These are phyloP conservation scores for Penicillium sp. DNA, from an alignment of 2,329 filamentous ascomycete genomes.

Conservation along the genomic window DNA sequence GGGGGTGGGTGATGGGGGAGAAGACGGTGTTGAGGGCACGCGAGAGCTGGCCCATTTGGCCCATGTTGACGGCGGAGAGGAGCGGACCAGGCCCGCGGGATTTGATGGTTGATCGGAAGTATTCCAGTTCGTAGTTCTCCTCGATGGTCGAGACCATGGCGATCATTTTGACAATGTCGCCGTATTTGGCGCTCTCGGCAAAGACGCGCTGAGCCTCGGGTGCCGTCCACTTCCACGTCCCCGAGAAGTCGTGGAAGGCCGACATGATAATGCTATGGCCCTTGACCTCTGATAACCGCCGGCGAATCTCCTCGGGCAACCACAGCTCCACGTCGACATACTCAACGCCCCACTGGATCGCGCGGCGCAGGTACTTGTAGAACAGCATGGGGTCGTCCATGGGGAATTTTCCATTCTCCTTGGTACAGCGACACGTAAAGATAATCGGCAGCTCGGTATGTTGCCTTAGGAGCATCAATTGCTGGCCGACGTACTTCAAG, in stretches of 20 bases:
- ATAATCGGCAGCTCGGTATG: constrained; percentile 87
- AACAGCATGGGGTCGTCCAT: constrained; percentile 77
- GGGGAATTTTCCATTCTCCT: constrained; percentile 80
- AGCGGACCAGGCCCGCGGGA: constrained; percentile 69
- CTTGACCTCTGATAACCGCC: constrained; percentile 66
- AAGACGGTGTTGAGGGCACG: constrained; percentile 83
- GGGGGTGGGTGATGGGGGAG: constrained; percentile 82
- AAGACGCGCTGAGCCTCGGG: constrained; percentile 72
- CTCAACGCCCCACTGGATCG: constrained; percentile 86
- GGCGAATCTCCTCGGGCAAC: constrained; percentile 76
- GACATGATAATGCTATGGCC: constrained; percentile 85
- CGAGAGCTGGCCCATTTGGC: constrained; percentile 80
- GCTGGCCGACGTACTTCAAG: constrained; percentile 80
- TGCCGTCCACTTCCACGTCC: constrained; percentile 80
- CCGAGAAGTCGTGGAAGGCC: constrained; percentile 88
- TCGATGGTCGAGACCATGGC: constrained; percentile 78
- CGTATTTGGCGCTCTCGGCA: constrained; percentile 69
- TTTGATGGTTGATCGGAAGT: constrained; percentile 78
- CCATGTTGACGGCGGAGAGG: constrained; percentile 85
- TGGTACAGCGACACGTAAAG: constrained; percentile 79
- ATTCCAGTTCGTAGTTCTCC: constrained; percentile 87
- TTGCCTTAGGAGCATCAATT: constrained; percentile 81
- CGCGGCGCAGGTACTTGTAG: constrained; percentile 77
- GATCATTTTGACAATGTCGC: constrained; percentile 91
- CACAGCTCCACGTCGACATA: constrained; percentile 89